Evolutionary conservation across 2,329 filamentous ascomycete species (phyloP).

Genomic region (Nakataea oryzae): DNA sequence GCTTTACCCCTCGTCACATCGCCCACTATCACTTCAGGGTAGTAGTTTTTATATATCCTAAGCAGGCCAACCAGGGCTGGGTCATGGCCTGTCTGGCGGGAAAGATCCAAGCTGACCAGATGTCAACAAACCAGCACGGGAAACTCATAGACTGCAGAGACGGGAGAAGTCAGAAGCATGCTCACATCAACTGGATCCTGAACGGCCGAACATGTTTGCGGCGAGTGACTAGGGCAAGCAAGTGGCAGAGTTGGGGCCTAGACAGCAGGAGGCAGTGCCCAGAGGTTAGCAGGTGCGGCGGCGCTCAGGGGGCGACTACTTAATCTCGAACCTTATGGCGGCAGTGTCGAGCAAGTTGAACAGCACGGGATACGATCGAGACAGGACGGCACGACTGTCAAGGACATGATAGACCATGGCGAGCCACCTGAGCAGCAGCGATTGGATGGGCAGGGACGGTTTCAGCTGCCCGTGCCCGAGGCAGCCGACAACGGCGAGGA

Average conservation of each 20-base stretch:
- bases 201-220: constrained; percentile 77
- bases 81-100: constrained; percentile 58
- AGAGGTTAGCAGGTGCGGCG: background rate
- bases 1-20: constrained; percentile 51
- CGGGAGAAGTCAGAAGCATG: background rate
- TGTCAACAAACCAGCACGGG: constrained; percentile 7
- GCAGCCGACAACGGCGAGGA: constrained; percentile 58
- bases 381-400: constrained; percentile 51
- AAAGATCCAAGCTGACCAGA: constrained; percentile 39
- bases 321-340: constrained; percentile 51
- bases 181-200: constrained; percentile 66
- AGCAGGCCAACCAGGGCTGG: constrained; percentile 64
- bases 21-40: constrained; percentile 76
- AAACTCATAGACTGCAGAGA: no score
- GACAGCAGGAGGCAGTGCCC: constrained; percentile 5
- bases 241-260: constrained; percentile 57
- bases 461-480: constrained; percentile 73
- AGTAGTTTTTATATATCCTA: constrained; percentile 82
- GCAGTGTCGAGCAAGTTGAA: constrained; percentile 79
- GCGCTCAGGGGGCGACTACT: background rate
- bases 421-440: constrained; percentile 65
- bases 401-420: constrained; percentile 65
- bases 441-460: constrained; percentile 60
- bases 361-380: constrained; percentile 62
- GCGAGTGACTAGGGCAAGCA: constrained; percentile 68